A percentile compares a stretch with the other conserved stretches of the same genome.
Conservation (phyloP, 108 stramenopile species). For the Hondaea fermentalgiana region DNA sequence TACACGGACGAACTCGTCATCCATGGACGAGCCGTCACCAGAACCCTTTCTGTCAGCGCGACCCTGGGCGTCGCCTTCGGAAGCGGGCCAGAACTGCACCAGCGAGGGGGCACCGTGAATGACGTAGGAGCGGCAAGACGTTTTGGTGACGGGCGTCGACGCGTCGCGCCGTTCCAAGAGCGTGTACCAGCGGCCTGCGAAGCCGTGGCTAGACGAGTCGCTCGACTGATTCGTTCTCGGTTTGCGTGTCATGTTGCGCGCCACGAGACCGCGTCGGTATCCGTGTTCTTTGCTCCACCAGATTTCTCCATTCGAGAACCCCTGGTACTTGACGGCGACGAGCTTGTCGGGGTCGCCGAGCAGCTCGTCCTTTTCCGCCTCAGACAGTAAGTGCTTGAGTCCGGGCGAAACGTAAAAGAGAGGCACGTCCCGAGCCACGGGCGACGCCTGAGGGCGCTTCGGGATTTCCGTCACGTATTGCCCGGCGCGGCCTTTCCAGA, state of each 20-base stretch:
- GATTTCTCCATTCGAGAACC: not conserved
- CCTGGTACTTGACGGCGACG: conserved; percentile 11
- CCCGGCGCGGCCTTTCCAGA: not conserved
- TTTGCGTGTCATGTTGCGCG: conserved; percentile 1
- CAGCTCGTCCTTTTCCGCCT: not conserved
- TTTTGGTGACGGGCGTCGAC: not conserved
- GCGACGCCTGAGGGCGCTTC: conserved; percentile 8
- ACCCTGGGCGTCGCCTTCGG: not conserved
- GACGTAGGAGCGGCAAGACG: not conserved
- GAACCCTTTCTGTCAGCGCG: not conserved
- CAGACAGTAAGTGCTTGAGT: not conserved
- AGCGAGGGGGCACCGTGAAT: not conserved
- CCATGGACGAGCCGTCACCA: not conserved
- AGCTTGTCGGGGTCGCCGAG: not conserved
- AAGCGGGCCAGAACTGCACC: conserved; percentile 7
- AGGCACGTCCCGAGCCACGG: not conserved
- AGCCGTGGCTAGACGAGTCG: not conserved
- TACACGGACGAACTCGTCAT: not conserved
- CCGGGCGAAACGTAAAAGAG: not conserved
- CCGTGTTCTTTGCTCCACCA: not conserved
- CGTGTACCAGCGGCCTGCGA: conserved; percentile 2
- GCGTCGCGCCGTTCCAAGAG: not conserved
- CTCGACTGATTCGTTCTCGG: not conserved
- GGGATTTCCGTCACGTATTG: not conserved
- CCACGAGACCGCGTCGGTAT: not conserved